phyloP scores from a whole-genome alignment of 495 filamentous ascomycete genomes.

The Lophiotrema nucula region DNA sequence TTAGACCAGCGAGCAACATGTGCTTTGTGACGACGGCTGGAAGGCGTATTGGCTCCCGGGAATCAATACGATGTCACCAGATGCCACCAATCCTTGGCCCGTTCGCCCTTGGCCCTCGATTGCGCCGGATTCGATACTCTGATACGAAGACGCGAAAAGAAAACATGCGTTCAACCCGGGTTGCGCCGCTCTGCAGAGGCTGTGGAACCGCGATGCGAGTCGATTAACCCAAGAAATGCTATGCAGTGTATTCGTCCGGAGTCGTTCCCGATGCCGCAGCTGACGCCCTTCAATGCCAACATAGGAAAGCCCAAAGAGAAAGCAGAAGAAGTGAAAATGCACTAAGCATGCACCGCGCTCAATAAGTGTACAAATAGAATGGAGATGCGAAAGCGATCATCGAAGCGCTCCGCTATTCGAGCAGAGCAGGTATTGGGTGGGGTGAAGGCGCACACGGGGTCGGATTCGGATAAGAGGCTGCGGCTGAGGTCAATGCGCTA shows the following conservation, averaged over 20 bases:
- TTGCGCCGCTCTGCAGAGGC: background rate
- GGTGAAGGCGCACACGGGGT: conserved; percentile 1
- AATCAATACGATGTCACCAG: background rate
- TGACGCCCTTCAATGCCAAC: conserved; percentile 4
- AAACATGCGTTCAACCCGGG: background rate
- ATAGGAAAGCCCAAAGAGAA: background rate
- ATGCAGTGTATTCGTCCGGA: conserved; percentile 14
- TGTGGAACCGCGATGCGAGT: background rate
- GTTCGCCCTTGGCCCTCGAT: background rate
- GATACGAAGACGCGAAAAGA: background rate
- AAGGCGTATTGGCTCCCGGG: no score
- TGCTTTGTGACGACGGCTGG: no score
- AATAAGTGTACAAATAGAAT: conserved; percentile 16
- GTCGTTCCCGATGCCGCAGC: conserved; percentile 11
- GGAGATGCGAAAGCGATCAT: background rate
- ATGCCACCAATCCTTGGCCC: background rate
- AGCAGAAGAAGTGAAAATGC: background rate
- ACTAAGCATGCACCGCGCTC: conserved; percentile 14
- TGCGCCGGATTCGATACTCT: background rate
- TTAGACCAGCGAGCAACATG: no score
- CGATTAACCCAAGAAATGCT: conserved; percentile 6
- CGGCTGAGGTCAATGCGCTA: conserved; percentile 10
- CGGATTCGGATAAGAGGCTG: background rate
- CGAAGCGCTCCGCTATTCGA: background rate
- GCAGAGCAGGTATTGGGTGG: conserved; percentile 1